Evolutionary conservation across 129 eudicot species (phyloP).

Genomic region (Artemisia argyi): DNA sequence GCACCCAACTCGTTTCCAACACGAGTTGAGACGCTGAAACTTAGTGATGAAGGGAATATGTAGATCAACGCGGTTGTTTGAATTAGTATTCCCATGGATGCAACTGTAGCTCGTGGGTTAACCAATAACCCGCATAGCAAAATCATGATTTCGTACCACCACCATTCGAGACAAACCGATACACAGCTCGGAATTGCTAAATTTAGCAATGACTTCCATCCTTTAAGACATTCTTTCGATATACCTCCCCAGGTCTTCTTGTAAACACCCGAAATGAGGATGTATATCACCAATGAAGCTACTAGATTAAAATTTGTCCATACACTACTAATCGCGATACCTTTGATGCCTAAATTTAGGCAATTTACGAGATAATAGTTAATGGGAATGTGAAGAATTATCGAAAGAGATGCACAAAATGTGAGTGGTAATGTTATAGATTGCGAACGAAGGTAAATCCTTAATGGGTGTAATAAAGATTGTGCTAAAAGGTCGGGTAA

Average conservation of each 20-base stretch:
- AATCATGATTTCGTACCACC: slow-evolving; percentile 97
- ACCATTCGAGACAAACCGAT: slow-evolving; percentile 91
- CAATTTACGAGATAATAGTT: slow-evolving; percentile 54
- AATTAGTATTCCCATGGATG: slow-evolving; percentile 88
- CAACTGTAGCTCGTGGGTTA: slow-evolving; percentile 72
- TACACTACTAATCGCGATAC: slow-evolving; percentile 71
- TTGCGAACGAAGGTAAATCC: slow-evolving; percentile 80
- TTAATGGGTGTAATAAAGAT: slow-evolving; percentile 71
- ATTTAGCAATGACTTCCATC: slow-evolving; percentile 51
- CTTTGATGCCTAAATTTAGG: slow-evolving; percentile 63
- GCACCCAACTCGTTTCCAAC: slow-evolving; percentile 87
- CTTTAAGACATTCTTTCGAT: slow-evolving; percentile 51
- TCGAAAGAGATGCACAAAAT: slow-evolving; percentile 62
- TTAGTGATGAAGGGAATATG: slow-evolving; percentile 79
- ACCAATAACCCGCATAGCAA: slow-evolving; percentile 64
- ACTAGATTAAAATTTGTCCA: slow-evolving; percentile 66
- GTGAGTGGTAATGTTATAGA: slow-evolving; percentile 77
- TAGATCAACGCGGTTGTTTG: slow-evolving; percentile 82
- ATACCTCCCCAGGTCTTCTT: slow-evolving; percentile 65
- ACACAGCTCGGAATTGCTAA: slow-evolving; percentile 80
- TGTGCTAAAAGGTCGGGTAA: slow-evolving; percentile 79
- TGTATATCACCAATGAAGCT: slow-evolving; percentile 52
- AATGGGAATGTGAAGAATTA: slow-evolving; percentile 67
- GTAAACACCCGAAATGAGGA: slow-evolving; percentile 56
- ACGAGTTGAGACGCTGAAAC: slow-evolving; percentile 80